Conservation (phyloP, 495 filamentous ascomycete species). For the Echria macrotheca region DNA sequence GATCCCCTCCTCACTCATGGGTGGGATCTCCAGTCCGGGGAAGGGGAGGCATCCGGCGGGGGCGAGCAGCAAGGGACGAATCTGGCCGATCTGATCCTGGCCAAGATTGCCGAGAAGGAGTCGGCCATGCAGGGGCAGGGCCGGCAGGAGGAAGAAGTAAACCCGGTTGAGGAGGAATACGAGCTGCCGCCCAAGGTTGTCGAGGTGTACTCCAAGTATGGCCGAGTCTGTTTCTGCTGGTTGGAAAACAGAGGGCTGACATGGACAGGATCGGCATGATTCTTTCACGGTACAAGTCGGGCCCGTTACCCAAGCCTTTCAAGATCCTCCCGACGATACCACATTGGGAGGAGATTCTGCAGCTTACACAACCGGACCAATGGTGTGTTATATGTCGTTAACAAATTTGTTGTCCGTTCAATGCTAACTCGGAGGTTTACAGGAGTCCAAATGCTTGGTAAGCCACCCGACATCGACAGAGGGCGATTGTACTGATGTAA, state of each 20-base stretch:
- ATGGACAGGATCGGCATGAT: slow-evolving; percentile 69
- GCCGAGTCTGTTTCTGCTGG: slow-evolving; percentile 9
- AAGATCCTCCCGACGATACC: slow-evolving; percentile 91
- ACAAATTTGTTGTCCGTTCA: not conserved
- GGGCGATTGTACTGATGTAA: not conserved
- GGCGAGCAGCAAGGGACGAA: slow-evolving; percentile 61
- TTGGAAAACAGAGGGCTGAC: slow-evolving; percentile 7
- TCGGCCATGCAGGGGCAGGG: slow-evolving; percentile 51
- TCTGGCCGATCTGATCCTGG: slow-evolving; percentile 83
- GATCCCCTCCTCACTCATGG: slow-evolving; percentile 47
- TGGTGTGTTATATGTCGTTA: slow-evolving; percentile 17
- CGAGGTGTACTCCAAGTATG: slow-evolving; percentile 87
- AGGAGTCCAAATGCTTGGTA: slow-evolving; percentile 62
- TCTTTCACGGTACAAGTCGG: slow-evolving; percentile 88
- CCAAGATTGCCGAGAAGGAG: slow-evolving; percentile 92
- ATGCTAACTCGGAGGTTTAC: not conserved
- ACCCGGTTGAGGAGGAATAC: slow-evolving; percentile 65
- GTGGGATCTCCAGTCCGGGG: slow-evolving; percentile 38
- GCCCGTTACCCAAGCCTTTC: slow-evolving; percentile 92
- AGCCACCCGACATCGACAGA: not conserved
- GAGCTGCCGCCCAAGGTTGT: slow-evolving; percentile 86
- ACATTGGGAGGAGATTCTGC: slow-evolving; percentile 73
- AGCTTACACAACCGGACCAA: slow-evolving; percentile 23
- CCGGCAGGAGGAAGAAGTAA: slow-evolving; percentile 23
- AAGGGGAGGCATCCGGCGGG: slow-evolving; percentile 37